Evolutionary conservation across 495 filamentous ascomycete genomes (phyloP).

Genomic region (Aspergillus indologenus): DNA sequence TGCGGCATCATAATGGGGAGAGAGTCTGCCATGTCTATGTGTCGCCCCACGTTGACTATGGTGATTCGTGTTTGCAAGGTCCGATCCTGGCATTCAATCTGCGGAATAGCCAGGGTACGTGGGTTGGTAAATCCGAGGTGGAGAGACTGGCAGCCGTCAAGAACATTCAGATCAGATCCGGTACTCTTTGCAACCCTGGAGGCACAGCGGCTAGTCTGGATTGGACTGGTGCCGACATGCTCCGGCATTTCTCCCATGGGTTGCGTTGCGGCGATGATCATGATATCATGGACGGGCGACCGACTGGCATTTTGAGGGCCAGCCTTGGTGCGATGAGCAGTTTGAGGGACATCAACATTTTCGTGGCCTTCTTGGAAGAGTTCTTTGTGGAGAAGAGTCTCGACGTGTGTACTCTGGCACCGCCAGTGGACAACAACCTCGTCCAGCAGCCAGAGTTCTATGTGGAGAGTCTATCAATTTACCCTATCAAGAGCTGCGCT

Average conservation of each 20-base stretch:
- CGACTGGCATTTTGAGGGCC: conserved; percentile 79
- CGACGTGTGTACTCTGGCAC: conserved; percentile 22
- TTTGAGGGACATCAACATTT: conserved; percentile 64
- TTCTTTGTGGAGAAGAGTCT: conserved; percentile 63
- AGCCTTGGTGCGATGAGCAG: conserved; percentile 90
- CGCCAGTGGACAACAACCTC: conserved; percentile 18
- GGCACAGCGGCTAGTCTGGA: conserved; percentile 68
- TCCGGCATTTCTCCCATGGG: conserved; percentile 73
- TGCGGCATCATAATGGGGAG: conserved; percentile 66
- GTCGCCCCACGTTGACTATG: conserved; percentile 36
- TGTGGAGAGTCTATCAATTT: conserved; percentile 63
- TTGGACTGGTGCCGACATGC: conserved; percentile 74
- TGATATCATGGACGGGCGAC: conserved; percentile 77
- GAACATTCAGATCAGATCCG: conserved; percentile 77
- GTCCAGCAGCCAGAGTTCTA: conserved; percentile 32
- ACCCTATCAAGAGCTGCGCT: conserved; percentile 88
- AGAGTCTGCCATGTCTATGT: conserved; percentile 68
- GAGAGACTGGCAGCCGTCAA: conserved; percentile 78
- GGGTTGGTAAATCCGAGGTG: conserved; percentile 77
- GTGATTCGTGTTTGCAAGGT: conserved; percentile 54
- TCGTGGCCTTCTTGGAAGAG: conserved; percentile 70
- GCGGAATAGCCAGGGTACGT: conserved; percentile 59
- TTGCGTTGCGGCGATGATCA: conserved; percentile 75
- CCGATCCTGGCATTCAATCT: conserved; percentile 86
- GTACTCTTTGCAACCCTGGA: conserved; percentile 88